Base-by-base conservation (phyloP, 108 stramenopile genomes). In the Pseudonitzschia delicatissima region DNA sequence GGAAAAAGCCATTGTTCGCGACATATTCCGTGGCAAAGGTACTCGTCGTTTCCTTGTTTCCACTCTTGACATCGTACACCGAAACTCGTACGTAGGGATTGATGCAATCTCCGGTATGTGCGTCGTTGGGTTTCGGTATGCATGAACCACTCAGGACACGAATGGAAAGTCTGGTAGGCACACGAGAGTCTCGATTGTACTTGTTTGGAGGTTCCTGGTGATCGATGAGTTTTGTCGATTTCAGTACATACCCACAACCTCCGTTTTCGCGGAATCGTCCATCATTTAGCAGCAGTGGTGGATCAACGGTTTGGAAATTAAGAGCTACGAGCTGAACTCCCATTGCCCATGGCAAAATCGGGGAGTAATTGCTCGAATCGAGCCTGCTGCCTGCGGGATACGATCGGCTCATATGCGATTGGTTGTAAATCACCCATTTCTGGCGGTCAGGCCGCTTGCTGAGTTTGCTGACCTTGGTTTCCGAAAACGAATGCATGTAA, bases 211-310 rank as follows among this genome's bases (percentile, higher is more conserved):
- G 45, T 35, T 62, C n/a, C 40, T 76, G 62, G n/a, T 27, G 34
- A 32, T 68, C 62, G 71, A 85, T 55, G 5, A 87, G 27, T 45
- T 73, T 77, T 11, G 64, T 39, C 2, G 96, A 87, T 71, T 98
- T 98, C 3, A 85, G 74, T 5, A 99, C 88, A 73, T 99, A 99
- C 2, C 99, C 99, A 45, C 95, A 95, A 25, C 79, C 81, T 3
- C 96, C 97, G 77, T 97, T 98, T 67, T 96, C 82, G 18, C 88
- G 76, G 69, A 97, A 98, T 9, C 89, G 73, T 5, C 96, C 98
- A 78, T 95, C 89, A 69, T 98, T 97, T 9, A 96, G 60, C 35
- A 75, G 73, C 78, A 96, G 77, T 17, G 87, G 68, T 11, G 79
- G 63, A 68, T 93, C 93, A 32, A 66, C 52, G 0, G 96, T 96